Percentiles rank a stretch among this genome's conserved stretches.
phyloP scores from a whole-genome alignment of 768 basidiomycete species.

The Leccinum barrowsii region DNA sequence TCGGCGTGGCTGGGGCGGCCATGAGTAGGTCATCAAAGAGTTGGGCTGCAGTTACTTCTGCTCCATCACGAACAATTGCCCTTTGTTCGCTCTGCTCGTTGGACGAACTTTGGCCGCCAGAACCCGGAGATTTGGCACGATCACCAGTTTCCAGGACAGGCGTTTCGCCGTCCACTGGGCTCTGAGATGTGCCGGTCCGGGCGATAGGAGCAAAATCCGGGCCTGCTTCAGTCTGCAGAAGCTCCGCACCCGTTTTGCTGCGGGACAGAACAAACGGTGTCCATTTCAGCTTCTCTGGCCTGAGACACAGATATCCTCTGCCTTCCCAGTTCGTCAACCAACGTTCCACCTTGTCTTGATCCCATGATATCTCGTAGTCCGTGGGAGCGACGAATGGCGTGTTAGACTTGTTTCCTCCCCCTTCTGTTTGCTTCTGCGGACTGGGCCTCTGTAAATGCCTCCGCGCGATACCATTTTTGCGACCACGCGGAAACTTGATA shows the following conservation, averaged over 20 bases:
- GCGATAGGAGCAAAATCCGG: constrained; percentile 11
- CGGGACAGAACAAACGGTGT: constrained; percentile 82
- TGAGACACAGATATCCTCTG: constrained; percentile 74
- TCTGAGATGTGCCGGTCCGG: constrained; percentile 12
- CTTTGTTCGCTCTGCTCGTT: constrained; percentile 17
- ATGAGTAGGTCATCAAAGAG: constrained; percentile 31
- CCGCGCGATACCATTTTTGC: constrained; percentile 61
- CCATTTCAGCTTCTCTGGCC: constrained; percentile 89
- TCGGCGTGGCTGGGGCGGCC: constrained; percentile 20
- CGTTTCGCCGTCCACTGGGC: constrained; percentile 21
- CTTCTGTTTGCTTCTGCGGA: constrained; percentile 43
- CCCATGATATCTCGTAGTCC: constrained; percentile 74
- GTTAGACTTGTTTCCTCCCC: constrained; percentile 37
- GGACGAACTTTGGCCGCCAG: constrained; percentile 8
- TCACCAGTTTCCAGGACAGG: constrained; percentile 18
- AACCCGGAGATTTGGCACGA: constrained; percentile 16
- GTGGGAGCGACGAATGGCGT: constrained; percentile 60
- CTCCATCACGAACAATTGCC: neutral
- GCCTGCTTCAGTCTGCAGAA: constrained; percentile 20
- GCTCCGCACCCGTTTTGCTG: constrained; percentile 29
- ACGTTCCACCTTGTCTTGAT: constrained; percentile 58
- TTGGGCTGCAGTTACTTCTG: constrained; percentile 24
- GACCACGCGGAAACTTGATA: constrained; percentile 68
- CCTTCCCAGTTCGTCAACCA: constrained; percentile 68
- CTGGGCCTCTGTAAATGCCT: constrained; percentile 54